Percentiles rank a stretch among this genome's conserved stretches.
Evolutionary conservation across 352 stramenopile species (phyloP).

Genomic region (Globisporangium nagaii): DNA sequence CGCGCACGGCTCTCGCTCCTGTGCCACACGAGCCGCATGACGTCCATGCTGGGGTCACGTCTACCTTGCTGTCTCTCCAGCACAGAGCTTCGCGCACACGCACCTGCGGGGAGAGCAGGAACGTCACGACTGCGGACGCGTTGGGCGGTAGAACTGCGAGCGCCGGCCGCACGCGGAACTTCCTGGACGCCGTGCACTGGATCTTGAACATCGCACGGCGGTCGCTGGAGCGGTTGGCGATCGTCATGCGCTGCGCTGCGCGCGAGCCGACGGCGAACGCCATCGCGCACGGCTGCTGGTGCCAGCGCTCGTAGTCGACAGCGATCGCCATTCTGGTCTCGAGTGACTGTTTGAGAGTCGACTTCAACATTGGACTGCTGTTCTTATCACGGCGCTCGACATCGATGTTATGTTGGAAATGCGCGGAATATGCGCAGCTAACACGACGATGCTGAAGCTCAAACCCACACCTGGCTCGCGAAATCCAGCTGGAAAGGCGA

Average conservation of each 20-base stretch:
- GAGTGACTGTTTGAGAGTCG: neutral
- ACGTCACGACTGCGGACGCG: constrained; percentile 10
- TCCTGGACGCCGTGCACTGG: constrained; percentile 29
- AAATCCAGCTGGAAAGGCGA: too few relatives aligned
- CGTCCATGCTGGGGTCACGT: too few relatives aligned
- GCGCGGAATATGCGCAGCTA: too few relatives aligned
- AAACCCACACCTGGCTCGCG: too few relatives aligned
- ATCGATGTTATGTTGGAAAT: neutral
- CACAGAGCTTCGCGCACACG: neutral
- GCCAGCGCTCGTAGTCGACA: constrained; percentile 13
- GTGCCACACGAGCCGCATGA: neutral
- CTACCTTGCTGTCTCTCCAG: too few relatives aligned
- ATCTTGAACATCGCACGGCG: constrained; percentile 32
- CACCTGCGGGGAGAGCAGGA: constrained; percentile 31
- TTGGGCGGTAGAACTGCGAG: constrained; percentile 10
- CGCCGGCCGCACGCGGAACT: constrained; percentile 31
- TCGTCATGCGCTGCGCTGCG: constrained; percentile 2
- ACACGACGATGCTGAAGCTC: too few relatives aligned
- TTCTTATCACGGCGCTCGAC: neutral
- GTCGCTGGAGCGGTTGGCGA: constrained; percentile 14
- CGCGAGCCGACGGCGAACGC: constrained; percentile 10
- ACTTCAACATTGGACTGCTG: neutral
- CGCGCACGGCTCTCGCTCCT: constrained; percentile 18
- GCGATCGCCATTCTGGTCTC: neutral
- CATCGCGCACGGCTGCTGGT: neutral